These are phyloP conservation scores for Cephaloascus albidus DNA, from an alignment of 805 yeast genomes.

Conservation along the genomic window DNA sequence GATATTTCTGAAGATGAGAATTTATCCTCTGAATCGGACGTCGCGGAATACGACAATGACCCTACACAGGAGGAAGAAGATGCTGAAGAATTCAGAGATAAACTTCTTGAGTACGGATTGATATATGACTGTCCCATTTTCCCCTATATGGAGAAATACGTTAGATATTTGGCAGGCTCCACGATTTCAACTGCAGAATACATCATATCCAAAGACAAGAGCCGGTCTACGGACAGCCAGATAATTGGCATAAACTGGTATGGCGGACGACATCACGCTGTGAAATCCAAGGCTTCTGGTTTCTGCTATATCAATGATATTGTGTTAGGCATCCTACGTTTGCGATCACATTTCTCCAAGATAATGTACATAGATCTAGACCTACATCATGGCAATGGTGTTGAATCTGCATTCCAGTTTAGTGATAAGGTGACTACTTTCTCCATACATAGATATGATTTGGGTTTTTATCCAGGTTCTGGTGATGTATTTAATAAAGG, in stretches of 20 bases:
- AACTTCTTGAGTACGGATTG: constrained; percentile 33
- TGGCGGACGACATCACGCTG: constrained; percentile 74
- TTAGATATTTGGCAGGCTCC: constrained; percentile 43
- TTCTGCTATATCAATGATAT: constrained; percentile 71
- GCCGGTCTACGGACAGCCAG: constrained; percentile 7
- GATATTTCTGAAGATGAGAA: constrained; percentile 3
- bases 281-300: constrained; percentile 47
- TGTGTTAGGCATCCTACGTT: constrained; percentile 41
- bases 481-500: constrained; percentile 35
- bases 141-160: constrained; percentile 41
- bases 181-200: constrained; percentile 40
- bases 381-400: constrained; percentile 79
- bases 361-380: constrained; percentile 64
- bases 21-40: neutral
- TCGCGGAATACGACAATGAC: neutral
- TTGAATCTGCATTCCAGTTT: constrained; percentile 51
- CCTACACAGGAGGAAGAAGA: constrained; percentile 1
- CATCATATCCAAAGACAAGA: constrained; percentile 8
- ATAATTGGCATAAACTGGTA: constrained; percentile 57
- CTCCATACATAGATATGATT: constrained; percentile 54
- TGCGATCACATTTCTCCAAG: constrained; percentile 34
- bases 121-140: constrained; percentile 59
- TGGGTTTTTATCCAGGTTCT: constrained; percentile 70
- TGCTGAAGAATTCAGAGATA: constrained; percentile 4
- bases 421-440: constrained; percentile 49